Base-by-base conservation (phyloP, 768 basidiomycete species). In the Mycena capillaripes region DNA sequence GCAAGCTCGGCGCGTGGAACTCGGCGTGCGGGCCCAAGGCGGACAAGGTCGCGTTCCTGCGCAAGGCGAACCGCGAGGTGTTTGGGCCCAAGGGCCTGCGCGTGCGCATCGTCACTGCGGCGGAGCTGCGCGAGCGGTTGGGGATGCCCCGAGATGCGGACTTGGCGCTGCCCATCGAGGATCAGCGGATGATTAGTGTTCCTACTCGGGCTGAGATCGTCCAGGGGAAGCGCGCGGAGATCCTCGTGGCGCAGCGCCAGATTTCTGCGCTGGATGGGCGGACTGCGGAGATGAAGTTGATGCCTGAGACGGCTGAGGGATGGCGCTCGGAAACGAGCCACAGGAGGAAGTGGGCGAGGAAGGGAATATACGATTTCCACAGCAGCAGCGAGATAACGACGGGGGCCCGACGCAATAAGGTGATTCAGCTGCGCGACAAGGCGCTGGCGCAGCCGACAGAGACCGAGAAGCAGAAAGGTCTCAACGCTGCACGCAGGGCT, bases 361-460 rank as follows among this genome's bases (percentile, higher is more conserved):
- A 58, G 57, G 59, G 42, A 42, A 61, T 61, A 61, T 21, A 14
- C 42, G n/a, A 61, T 14, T 46, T 6, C 17, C 42, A 61, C 25
- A 30, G 7, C 6, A 16, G 12, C 21, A 30, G 42, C 59, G 59
- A 44, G 59, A 30, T 61, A 44, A 29, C 10, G 16, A 46, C 12
- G 42, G 59, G 21, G 30, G 2, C 12, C 17, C 27, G n/a, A 32
- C 42, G 59, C 27, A 25, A 30, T 21, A 61, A 46, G 32, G 59
- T 21, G 42, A 46, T 61, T 21, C 3, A 61, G 42, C 42, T 61
- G n/a, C 40, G 42, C 27, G 42, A 61, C 59, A 61, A 46, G 29
- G 59, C 59, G 59, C 59, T 61, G 59, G 59, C 42, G 59, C 40
- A 61, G 42, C 14, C 59, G 59, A 61, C 25, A 25, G 42, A 61